A percentile compares a stretch with the other conserved stretches of the same genome.
phyloP scores from a whole-genome alignment of 768 basidiomycete species.

The Termitomyces heimii region DNA sequence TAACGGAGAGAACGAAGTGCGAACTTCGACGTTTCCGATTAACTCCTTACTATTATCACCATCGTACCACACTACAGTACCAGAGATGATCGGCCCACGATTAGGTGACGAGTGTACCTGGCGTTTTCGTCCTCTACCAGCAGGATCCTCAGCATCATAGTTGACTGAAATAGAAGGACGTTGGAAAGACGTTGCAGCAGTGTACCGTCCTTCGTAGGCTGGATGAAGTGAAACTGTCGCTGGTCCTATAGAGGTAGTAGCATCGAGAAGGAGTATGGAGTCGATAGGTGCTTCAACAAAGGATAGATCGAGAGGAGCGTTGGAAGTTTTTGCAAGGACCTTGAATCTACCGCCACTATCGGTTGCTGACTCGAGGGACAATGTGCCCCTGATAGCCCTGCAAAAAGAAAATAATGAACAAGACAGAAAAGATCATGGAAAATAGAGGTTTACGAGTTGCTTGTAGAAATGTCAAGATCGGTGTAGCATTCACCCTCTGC shows the following conservation, averaged over 20 bases:
- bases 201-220: slow-evolving; percentile 16
- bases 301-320: slow-evolving; percentile 4
- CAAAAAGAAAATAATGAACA: neutral
- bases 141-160: slow-evolving; percentile 12
- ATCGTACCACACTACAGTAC: slow-evolving; percentile 9
- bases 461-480: slow-evolving; percentile 22
- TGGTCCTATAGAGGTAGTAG: slow-evolving; percentile 9
- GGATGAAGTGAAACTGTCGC: slow-evolving; percentile 12
- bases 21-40: slow-evolving; percentile 4
- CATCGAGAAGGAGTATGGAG: slow-evolving; percentile 13
- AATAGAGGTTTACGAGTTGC: slow-evolving; percentile 31
- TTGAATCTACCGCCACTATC: slow-evolving; percentile 14
- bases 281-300: slow-evolving; percentile 13
- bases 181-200: slow-evolving; percentile 4
- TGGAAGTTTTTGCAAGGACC: slow-evolving; percentile 7
- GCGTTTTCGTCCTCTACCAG: slow-evolving; percentile 12
- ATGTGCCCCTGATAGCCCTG: slow-evolving; percentile 4
- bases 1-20: slow-evolving; percentile 11
- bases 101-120: neutral
- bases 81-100: neutral
- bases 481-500: slow-evolving; percentile 19
- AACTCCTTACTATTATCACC: neutral
- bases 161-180: neutral
- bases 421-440: neutral
- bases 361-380: slow-evolving; percentile 7